Evolutionary conservation across 495 filamentous ascomycete species (phyloP).

Genomic region (Podospora comata): DNA sequence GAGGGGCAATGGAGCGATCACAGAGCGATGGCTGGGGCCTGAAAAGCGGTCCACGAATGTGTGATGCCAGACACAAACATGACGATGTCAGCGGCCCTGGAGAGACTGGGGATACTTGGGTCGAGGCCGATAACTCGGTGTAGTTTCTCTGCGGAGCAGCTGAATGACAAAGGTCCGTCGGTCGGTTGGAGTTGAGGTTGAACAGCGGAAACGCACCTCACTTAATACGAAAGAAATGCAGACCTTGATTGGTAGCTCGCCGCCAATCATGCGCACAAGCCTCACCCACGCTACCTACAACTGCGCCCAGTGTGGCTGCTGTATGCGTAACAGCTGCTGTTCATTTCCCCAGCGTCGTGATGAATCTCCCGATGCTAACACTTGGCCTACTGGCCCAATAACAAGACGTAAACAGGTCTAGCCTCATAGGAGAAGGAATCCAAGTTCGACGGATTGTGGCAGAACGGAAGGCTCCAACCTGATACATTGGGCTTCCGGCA

Average conservation of each 20-base stretch:
- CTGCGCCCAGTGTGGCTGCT: background rate
- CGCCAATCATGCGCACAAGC: background rate
- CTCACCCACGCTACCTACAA: background rate
- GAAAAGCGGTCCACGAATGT: background rate
- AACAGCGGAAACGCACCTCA: background rate
- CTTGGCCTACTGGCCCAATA: too few relatives aligned
- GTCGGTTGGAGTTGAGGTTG: conserved; percentile 2
- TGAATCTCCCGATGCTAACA: too few relatives aligned
- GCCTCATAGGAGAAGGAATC: too few relatives aligned
- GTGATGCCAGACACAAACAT: background rate
- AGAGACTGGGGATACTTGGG: background rate
- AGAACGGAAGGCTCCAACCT: too few relatives aligned
- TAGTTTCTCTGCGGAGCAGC: background rate
- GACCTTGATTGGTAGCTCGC: conserved; percentile 1
- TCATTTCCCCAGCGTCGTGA: too few relatives aligned
- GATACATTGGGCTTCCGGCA: too few relatives aligned
- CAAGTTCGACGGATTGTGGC: too few relatives aligned
- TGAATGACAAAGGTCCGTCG: background rate
- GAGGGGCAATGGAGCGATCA: background rate
- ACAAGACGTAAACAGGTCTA: too few relatives aligned
- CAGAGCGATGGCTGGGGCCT: background rate
- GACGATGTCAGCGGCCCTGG: background rate
- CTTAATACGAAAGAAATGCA: background rate
- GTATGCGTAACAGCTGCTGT: too few relatives aligned
- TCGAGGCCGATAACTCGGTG: background rate